Percentiles rank a stretch among this genome's conserved stretches.
Conservation (phyloP, 306 rosid genomes). For the Trifolium pratense region DNA sequence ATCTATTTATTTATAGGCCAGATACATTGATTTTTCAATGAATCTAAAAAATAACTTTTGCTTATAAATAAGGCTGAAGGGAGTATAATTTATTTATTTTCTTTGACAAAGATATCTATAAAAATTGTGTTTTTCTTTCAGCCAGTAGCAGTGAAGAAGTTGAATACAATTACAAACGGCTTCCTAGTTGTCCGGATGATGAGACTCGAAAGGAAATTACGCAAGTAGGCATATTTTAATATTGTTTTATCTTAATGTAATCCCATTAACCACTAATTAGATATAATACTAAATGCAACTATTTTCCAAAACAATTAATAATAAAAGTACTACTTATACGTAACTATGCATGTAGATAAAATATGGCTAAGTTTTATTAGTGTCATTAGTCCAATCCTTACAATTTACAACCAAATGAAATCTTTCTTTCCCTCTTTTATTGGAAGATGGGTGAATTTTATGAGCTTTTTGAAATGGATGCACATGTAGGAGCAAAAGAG, state of each 20-base stretch:
- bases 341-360: slow-evolving; percentile 28
- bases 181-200: slow-evolving; percentile 54
- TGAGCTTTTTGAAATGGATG: slow-evolving; percentile 98
- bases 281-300: too few species aligned
- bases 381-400: slow-evolving; percentile 24
- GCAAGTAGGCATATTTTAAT: slow-evolving; percentile 44
- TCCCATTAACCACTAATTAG: neutral
- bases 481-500: slow-evolving; percentile 84
- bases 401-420: slow-evolving; percentile 33
- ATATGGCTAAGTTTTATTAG: slow-evolving; percentile 40
- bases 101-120: too few species aligned
- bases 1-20: too few species aligned
- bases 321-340: neutral
- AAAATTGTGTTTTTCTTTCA: slow-evolving; percentile 32
- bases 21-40: too few species aligned
- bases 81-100: too few species aligned
- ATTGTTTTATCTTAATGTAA: neutral
- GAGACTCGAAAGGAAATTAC: slow-evolving; percentile 25
- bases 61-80: too few species aligned
- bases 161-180: slow-evolving; percentile 69
- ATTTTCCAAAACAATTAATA: too few species aligned
- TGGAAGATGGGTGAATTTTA: slow-evolving; percentile 93
- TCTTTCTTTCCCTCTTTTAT: slow-evolving; percentile 22
- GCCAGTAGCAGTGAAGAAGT: slow-evolving; percentile 50
- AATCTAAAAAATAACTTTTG: too few species aligned